Base-by-base conservation (phyloP, 768 basidiomycete genomes). In the Sarcodon aspratus region DNA sequence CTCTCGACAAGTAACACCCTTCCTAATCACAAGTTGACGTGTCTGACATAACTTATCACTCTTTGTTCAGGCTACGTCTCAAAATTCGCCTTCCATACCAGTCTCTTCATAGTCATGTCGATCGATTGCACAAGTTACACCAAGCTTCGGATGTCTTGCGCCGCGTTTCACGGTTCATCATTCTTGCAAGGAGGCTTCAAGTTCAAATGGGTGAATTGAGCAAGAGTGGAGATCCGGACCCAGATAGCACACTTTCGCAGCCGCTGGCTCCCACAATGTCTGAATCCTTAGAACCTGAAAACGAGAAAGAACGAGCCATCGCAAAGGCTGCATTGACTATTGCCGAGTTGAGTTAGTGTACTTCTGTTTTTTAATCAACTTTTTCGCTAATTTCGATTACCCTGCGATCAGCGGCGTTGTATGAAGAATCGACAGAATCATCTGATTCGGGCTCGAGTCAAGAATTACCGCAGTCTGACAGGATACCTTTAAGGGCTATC, bases 251-350 rank as follows among this genome's bases (percentile, higher is more conserved):
- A 9, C 40, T 11, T 17, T 17, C 11, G 8, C 17, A 42, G 13
- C 7, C 40, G 9, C 15, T 27, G 27, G 27, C 15, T 9, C 2
- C 11, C 7, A 13, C 27, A 9, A 11, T 4, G 9, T 15, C 40
- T 42, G 15, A 15, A 27, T 42, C 8, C 40, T 15, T 64, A 40
- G 78, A 76, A 31, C 61, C 69, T 33, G 84, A 85, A 57, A 85
- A 89, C 31, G 86, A 90, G 55, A 82, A 81, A 62, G 94, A 96
- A 59, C 74, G 95, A 8, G 78, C 78, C 12, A 81, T 97, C 57
- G 85, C 92, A 2, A 94, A 94, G 64, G 94, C 95, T 2, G 95
- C 94, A n/a, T 68, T 97, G 57, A 93, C 81, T 36, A 81, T 98
- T 8, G 90, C 94, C 0, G 95, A 99, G 63, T 70, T 98, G 38